These are phyloP conservation scores for Apiotrichum laibachii DNA, from an alignment of 1,284 basidiomycete species.

Conservation along the genomic window DNA sequence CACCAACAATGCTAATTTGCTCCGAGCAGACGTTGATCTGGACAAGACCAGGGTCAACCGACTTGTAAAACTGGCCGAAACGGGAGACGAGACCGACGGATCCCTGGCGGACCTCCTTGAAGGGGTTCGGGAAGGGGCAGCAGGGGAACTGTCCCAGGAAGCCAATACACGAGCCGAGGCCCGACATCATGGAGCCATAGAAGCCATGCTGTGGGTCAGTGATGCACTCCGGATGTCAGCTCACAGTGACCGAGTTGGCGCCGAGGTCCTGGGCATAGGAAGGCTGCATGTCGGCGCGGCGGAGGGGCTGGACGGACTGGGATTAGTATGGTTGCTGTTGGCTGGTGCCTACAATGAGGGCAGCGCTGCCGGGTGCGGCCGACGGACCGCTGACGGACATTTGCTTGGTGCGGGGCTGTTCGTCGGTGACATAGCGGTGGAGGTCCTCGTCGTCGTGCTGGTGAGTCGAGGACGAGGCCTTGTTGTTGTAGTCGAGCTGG, in stretches of 20 bases:
- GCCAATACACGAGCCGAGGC: slow-evolving; percentile 49
- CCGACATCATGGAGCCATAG: slow-evolving; percentile 77
- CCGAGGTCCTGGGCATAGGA: slow-evolving; percentile 88
- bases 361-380: neutral
- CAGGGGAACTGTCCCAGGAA: slow-evolving; percentile 78
- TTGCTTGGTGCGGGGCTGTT: slow-evolving; percentile 32
- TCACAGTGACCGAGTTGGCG: slow-evolving; percentile 52
- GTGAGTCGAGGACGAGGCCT: slow-evolving; percentile 2
- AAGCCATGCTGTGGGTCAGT: slow-evolving; percentile 70
- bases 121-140: slow-evolving; percentile 64
- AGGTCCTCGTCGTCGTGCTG: slow-evolving; percentile 33
- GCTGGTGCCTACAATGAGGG: slow-evolving; percentile 6
- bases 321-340: slow-evolving; percentile 7
- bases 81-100: slow-evolving; percentile 82
- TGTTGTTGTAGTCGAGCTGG: slow-evolving; percentile 5
- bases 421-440: slow-evolving; percentile 45
- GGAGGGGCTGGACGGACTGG: slow-evolving; percentile 50
- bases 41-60: slow-evolving; percentile 87
- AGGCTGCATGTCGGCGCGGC: slow-evolving; percentile 55
- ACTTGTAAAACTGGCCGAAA: slow-evolving; percentile 67
- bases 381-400: slow-evolving; percentile 14
- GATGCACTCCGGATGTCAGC: slow-evolving; percentile 37
- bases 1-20: slow-evolving; percentile 62
- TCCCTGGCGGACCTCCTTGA: slow-evolving; percentile 62
- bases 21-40: slow-evolving; percentile 93